Evolutionary conservation across 257 asterid species (phyloP), one percentile per base, ranked within the genome.

Genomic region (Rauvolfia tetraphylla): DNA sequence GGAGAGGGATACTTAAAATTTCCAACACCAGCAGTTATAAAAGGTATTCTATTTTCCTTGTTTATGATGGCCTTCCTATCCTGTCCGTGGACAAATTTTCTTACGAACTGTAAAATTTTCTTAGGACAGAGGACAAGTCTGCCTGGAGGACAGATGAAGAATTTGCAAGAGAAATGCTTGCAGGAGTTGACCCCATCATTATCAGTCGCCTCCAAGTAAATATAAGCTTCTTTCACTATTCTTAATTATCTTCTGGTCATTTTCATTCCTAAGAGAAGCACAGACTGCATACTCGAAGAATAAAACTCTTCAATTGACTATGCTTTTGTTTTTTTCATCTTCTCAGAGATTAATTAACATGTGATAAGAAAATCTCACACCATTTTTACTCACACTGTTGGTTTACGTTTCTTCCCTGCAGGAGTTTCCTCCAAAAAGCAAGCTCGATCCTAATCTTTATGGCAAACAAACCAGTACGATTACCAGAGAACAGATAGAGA

Each of bases 71-170:
- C 88, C 65, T 51, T 75, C 15, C 25, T 31, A 3, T 59, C n/a
- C 17, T 25, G 41, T 46, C 5, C 7, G 2, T 62, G 9, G 20
- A 17, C 29, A 62, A 25, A 62, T 62, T 12, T 62, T 34, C 69
- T n/a, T 36, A 10, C 20, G n/a, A 38, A 15, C 10, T 54, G 10
- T 51, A 25, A 9, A 59, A 36, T 49, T 13, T 20, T 31, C 23
- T 36, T 42, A 14, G 62, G 79, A 36, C 87, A 92, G 97, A 85
- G 72, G 89, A 87, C 42, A 83, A 86, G 73, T 78, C 83, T 31
- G 92, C 93, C 8, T 92, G 96, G 97, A 85, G 90, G 79, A 78
- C 96, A 17, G 95, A 92, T 57, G 93, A 87, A 82, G 96, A 90
- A 80, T 92, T 90, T 76, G 90, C 88, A 61, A 87, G 95, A 84